These are phyloP conservation scores for Xylariaceae sp. DNA, from an alignment of 2,329 filamentous ascomycete genomes.

Conservation along the genomic window DNA sequence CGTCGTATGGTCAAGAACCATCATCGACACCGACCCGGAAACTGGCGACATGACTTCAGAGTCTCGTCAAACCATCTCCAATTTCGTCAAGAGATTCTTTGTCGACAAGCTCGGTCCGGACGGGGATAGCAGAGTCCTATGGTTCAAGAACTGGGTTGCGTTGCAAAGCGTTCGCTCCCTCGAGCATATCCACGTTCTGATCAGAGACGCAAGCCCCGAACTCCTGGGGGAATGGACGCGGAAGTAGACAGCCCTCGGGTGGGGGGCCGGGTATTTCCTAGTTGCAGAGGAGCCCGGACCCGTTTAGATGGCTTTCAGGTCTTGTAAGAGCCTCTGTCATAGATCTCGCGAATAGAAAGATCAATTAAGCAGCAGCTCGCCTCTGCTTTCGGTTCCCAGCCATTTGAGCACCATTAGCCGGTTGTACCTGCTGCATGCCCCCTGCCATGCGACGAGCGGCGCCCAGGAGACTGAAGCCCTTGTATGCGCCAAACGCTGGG, in stretches of 20 bases:
- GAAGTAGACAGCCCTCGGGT: slow-evolving; percentile 37
- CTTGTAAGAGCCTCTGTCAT: background rate
- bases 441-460: slow-evolving; percentile 49
- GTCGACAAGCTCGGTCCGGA: slow-evolving; percentile 47
- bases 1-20: slow-evolving; percentile 86
- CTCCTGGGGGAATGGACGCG: slow-evolving; percentile 50
- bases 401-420: slow-evolving; percentile 30
- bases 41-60: slow-evolving; percentile 68
- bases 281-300: background rate
- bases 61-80: slow-evolving; percentile 58
- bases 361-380: slow-evolving; percentile 42
- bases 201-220: slow-evolving; percentile 49
- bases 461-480: slow-evolving; percentile 49
- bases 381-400: slow-evolving; percentile 50
- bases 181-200: slow-evolving; percentile 82
- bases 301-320: background rate
- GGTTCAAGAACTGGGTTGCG: slow-evolving; percentile 93
- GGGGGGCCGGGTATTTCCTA: slow-evolving; percentile 6
- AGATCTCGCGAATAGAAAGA: background rate
- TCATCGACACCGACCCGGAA: slow-evolving; percentile 63
- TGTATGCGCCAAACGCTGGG: slow-evolving; percentile 51
- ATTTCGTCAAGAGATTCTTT: slow-evolving; percentile 68
- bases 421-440: slow-evolving; percentile 38
- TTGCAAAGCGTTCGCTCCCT: slow-evolving; percentile 82
- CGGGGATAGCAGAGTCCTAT: slow-evolving; percentile 55